phyloP scores from a whole-genome alignment of 2,329 filamentous ascomycete genomes.

The Lecanosticta acicola region DNA sequence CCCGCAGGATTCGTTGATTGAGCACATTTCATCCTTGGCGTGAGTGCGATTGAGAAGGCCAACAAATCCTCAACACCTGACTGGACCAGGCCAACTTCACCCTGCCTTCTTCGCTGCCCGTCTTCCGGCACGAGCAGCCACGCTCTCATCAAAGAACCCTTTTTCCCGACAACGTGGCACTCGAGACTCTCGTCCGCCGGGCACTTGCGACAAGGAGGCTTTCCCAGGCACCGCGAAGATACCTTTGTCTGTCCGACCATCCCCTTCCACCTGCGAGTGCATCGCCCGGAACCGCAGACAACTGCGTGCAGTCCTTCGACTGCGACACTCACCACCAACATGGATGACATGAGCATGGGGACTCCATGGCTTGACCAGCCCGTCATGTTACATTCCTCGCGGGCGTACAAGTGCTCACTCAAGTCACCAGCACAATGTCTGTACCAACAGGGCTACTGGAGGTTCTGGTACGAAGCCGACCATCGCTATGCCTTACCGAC shows the following conservation, averaged over 20 bases:
- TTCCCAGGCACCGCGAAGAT: too few species aligned
- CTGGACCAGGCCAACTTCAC: background rate
- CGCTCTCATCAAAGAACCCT: background rate
- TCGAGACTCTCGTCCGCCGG: too few species aligned
- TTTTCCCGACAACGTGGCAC: background rate
- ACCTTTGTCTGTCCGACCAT: too few species aligned
- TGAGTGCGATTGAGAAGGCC: slow-evolving; percentile 2
- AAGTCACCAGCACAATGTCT: slow-evolving; percentile 42
- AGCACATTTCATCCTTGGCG: background rate
- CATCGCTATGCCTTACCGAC: slow-evolving; percentile 50
- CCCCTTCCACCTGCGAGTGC: too few species aligned
- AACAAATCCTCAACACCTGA: background rate
- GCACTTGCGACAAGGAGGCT: too few species aligned
- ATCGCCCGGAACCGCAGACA: too few species aligned
- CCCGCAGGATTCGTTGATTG: background rate
- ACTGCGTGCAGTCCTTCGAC: too few species aligned
- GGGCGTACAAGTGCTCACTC: slow-evolving; percentile 27
- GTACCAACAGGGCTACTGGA: slow-evolving; percentile 44
- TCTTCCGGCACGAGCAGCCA: too few species aligned
- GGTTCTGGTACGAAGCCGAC: slow-evolving; percentile 52
- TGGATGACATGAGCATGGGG: slow-evolving; percentile 10
- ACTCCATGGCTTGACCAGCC: slow-evolving; percentile 39
- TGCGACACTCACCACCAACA: slow-evolving; percentile 1
- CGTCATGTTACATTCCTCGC: slow-evolving; percentile 38
- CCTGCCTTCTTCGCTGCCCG: too few species aligned